Base-by-base conservation (phyloP, 495 filamentous ascomycete genomes). In the Apodospora peruviana region DNA sequence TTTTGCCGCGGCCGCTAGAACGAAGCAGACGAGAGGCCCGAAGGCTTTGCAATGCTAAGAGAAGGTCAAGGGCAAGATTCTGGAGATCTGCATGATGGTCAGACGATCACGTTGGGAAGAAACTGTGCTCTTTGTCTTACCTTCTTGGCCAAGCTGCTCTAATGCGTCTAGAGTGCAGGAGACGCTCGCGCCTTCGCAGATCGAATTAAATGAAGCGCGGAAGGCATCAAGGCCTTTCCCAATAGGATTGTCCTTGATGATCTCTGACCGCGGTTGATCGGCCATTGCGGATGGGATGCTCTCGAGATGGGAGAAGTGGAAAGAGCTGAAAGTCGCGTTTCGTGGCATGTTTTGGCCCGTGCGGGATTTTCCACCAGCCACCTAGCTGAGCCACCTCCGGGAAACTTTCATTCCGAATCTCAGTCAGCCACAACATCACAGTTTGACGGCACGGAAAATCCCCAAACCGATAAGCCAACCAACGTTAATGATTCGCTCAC, bases 191-290 rank as follows among this genome's bases (percentile, higher is more conserved):
- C 32, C 58, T 37, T 52, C 17, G 48, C 57, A 66, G 17, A 60
- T 40, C 45, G 48, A 64, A 40, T 44, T 55, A 36, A 67, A 69
- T 20, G 56, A 65, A 47, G 44, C 47, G 43, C 47, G 61, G 51
- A 71, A 67, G 37, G 34, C 51, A 47, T 68, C 51, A 35, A 70
- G 57, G 42, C 57, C 59, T 29, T 61, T 65, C 51, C 56, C 59
- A 38, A 72, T 67, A 49, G 64, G 65, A 57, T 69, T 55, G 10
- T 52, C 27, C 27, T 54, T 52, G 45, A 68, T 65, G 45, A 66
- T 57, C 44, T 62, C 43, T 38, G 40, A 60, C 27, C 41, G 48
- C 36, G 40, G 19, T 27, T 43, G 53, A 47, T 58, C 50, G 32
- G 51, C 44, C 55, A 61, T 64, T 29, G 57, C 40, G 40, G 32